phyloP scores from a whole-genome alignment of 495 filamentous ascomycete species.

The Trichoderma erinaceum region DNA sequence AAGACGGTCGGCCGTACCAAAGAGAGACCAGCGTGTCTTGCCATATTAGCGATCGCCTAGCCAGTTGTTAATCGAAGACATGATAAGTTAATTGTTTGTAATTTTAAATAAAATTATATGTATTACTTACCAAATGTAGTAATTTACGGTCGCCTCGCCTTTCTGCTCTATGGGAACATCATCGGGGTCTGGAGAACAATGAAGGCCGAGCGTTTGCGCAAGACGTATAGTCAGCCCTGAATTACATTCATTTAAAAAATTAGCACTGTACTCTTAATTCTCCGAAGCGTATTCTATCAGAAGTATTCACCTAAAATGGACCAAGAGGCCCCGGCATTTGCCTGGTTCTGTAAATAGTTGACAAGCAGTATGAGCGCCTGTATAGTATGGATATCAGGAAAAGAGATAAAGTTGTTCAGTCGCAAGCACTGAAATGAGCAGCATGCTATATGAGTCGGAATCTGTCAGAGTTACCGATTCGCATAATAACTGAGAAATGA shows the following conservation, averaged over 20 bases:
- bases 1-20: slow-evolving; percentile 2
- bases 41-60: background rate
- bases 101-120: background rate
- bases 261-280: background rate
- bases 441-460: background rate
- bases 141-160: background rate
- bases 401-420: slow-evolving; percentile 2
- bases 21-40: background rate
- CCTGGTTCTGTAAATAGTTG: background rate
- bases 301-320: background rate
- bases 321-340: background rate
- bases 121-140: background rate
- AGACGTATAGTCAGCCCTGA: background rate
- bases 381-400: background rate
- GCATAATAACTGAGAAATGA: background rate
- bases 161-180: background rate
- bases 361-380: background rate
- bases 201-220: background rate
- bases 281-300: background rate
- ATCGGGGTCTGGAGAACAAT: background rate
- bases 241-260: background rate
- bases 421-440: background rate
- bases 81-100: background rate
- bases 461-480: background rate
- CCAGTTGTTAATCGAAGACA: background rate